Conservation (phyloP, 2,329 filamentous ascomycete species). For the Xylariomycetidae sp. region DNA sequence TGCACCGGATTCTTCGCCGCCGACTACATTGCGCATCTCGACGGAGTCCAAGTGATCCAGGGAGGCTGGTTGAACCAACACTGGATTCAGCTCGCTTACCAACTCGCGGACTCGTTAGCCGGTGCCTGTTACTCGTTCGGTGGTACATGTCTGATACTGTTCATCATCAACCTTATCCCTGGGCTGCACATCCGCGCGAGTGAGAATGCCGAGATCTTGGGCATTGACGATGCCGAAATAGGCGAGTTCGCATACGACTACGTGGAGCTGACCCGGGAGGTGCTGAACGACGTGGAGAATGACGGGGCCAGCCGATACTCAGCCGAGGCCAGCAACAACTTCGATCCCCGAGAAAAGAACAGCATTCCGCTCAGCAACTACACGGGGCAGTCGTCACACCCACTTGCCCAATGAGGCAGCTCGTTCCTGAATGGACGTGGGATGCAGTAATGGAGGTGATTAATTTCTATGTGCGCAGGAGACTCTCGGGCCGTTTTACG, state of each 20-base stretch:
- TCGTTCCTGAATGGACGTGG: too few relatives aligned
- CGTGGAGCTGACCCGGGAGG: slow-evolving; percentile 63
- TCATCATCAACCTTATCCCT: slow-evolving; percentile 74
- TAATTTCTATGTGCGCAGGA: too few relatives aligned
- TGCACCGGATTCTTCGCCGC: slow-evolving; percentile 79
- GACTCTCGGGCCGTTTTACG: too few relatives aligned
- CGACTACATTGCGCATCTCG: slow-evolving; percentile 78
- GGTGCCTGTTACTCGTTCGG: slow-evolving; percentile 76
- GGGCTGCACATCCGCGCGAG: slow-evolving; percentile 68
- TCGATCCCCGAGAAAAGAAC: slow-evolving; percentile 44
- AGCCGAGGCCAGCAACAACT: slow-evolving; percentile 30
- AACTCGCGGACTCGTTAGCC: slow-evolving; percentile 74
- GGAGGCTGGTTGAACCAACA: slow-evolving; percentile 82
- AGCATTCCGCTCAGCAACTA: slow-evolving; percentile 44
- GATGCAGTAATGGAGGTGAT: too few relatives aligned
- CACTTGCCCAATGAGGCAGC: too few relatives aligned
- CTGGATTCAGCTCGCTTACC: slow-evolving; percentile 80
- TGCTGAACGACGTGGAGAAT: slow-evolving; percentile 42
- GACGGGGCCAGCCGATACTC: slow-evolving; percentile 42
- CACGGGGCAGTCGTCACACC: slow-evolving; percentile 29
- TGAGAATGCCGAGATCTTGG: slow-evolving; percentile 76
- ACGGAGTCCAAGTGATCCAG: slow-evolving; percentile 60
- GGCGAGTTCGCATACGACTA: slow-evolving; percentile 97
- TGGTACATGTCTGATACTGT: slow-evolving; percentile 73
- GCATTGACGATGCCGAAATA: slow-evolving; percentile 86